Percentiles rank a stretch among this genome's conserved stretches.
These are phyloP conservation scores for Ploettnerulaceae sp. DNA, from an alignment of 2,329 filamentous ascomycete genomes.

Conservation along the genomic window DNA sequence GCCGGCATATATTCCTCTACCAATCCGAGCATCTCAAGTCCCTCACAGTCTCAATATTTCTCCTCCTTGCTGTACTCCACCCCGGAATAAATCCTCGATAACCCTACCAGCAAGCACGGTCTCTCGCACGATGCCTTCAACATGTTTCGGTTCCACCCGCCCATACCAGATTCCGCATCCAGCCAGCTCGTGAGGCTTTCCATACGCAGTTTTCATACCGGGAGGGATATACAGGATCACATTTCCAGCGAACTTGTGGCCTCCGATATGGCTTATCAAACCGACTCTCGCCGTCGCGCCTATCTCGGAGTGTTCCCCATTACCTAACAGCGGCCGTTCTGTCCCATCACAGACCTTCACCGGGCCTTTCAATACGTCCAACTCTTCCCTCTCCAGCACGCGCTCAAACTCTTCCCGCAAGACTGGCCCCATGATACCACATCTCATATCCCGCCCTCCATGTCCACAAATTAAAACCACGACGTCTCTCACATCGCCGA, in stretches of 20 bases:
- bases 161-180: slow-evolving; percentile 81
- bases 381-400: slow-evolving; percentile 47
- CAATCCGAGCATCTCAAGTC: too few relatives aligned
- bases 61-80: slow-evolving; percentile 55
- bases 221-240: slow-evolving; percentile 76
- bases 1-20: too few relatives aligned
- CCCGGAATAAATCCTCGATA: slow-evolving; percentile 66
- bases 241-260: slow-evolving; percentile 83
- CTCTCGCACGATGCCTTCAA: slow-evolving; percentile 69
- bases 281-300: slow-evolving; percentile 51
- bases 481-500: slow-evolving; percentile 60
- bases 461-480: slow-evolving; percentile 88
- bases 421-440: slow-evolving; percentile 73
- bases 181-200: slow-evolving; percentile 51
- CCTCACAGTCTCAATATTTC: slow-evolving; percentile 40
- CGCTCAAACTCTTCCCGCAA: slow-evolving; percentile 65
- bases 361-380: slow-evolving; percentile 45
- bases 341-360: slow-evolving; percentile 28
- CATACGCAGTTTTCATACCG: slow-evolving; percentile 36
- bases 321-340: slow-evolving; percentile 39
- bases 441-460: slow-evolving; percentile 73
- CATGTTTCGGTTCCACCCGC: slow-evolving; percentile 67
- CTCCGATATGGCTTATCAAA: slow-evolving; percentile 73
- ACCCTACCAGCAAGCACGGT: slow-evolving; percentile 64
- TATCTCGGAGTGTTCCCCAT: slow-evolving; percentile 21